Percentiles rank a stretch among this genome's conserved stretches.
These are phyloP conservation scores for Pelargonium cotyledonis DNA, from an alignment of 441 rosid species.

Conservation along the genomic window DNA sequence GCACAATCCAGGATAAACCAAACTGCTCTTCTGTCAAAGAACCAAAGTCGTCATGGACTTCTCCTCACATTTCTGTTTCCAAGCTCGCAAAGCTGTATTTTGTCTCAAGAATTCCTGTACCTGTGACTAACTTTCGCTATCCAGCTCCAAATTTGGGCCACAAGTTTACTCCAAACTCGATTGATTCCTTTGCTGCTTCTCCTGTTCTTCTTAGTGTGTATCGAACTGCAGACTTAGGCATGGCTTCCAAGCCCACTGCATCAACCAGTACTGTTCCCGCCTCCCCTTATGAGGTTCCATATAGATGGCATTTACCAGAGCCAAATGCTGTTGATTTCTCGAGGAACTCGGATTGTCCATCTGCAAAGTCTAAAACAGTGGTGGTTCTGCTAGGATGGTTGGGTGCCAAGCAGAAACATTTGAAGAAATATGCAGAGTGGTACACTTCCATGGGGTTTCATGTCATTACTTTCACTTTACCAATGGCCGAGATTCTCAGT, in stretches of 20 bases:
- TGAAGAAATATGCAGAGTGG: constrained; percentile 87
- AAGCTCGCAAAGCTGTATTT: constrained; percentile 59
- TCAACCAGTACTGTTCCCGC: constrained; percentile 28
- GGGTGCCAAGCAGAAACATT: constrained; percentile 93
- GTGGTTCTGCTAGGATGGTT: constrained; percentile 95
- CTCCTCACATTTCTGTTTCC: constrained; percentile 43
- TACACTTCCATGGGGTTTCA: constrained; percentile 83
- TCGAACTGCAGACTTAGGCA: constrained; percentile 58
- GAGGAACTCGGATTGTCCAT: constrained; percentile 47
- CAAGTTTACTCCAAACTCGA: constrained; percentile 20
- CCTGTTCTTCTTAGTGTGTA: constrained; percentile 43
- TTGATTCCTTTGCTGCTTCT: constrained; percentile 34
- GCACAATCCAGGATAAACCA: constrained; percentile 31
- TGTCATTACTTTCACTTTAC: constrained; percentile 84
- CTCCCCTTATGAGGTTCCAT: constrained; percentile 51
- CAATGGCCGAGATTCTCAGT: constrained; percentile 75
- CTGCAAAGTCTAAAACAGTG: constrained; percentile 64
- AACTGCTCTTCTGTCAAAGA: constrained; percentile 33
- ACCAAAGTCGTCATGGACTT: constrained; percentile 44
- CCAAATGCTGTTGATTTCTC: constrained; percentile 46
- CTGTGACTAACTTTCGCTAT: constrained; percentile 49
- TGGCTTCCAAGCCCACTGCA: constrained; percentile 47
- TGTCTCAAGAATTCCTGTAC: constrained; percentile 41
- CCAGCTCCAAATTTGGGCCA: constrained; percentile 28
- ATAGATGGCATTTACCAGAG: constrained; percentile 89